Evolutionary conservation across 768 basidiomycete genomes (phyloP).

Genomic region (Termitomyces heimii): DNA sequence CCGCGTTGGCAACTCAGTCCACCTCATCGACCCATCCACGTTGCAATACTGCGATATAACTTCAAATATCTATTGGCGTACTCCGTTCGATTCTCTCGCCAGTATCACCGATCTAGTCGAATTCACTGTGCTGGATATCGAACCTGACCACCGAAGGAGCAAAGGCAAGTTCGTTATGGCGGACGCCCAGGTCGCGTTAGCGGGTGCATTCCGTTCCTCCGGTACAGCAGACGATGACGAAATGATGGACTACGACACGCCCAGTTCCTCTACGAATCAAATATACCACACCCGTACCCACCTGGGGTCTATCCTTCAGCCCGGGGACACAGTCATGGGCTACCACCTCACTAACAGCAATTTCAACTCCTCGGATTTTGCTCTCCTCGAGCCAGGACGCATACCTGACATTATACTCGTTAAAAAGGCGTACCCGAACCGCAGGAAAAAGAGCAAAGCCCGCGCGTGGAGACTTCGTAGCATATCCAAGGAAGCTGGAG

Average conservation of each 20-base stretch:
- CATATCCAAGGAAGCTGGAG: conserved; percentile 89
- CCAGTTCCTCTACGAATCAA: conserved; percentile 52
- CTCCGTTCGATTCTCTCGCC: conserved; percentile 82
- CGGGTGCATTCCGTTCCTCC: conserved; percentile 68
- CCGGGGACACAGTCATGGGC: conserved; percentile 90
- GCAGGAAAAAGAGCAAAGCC: conserved; percentile 83
- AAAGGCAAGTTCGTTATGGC: conserved; percentile 78
- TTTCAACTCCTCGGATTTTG: conserved; percentile 88
- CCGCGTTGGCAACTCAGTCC: conserved; percentile 88
- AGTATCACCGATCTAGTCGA: conserved; percentile 82
- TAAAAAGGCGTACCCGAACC: conserved; percentile 92
- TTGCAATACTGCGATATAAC: conserved; percentile 80
- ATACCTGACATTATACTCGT: conserved; percentile 92
- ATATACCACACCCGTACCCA: conserved; percentile 97
- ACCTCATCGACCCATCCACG: conserved; percentile 85
- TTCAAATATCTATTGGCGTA: conserved; percentile 82
- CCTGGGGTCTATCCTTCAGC: conserved; percentile 85
- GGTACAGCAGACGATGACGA: conserved; percentile 25
- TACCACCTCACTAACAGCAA: conserved; percentile 87
- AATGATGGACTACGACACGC: conserved; percentile 58
- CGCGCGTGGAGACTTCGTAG: conserved; percentile 86
- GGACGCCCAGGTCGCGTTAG: conserved; percentile 81
- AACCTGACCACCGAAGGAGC: conserved; percentile 56
- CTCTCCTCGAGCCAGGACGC: conserved; percentile 53
- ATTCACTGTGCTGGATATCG: conserved; percentile 93